Evolutionary conservation across 2,329 filamentous ascomycete species (phyloP), one percentile per base, ranked within the genome.

Genomic region (Exophiala lecanii-corni): DNA sequence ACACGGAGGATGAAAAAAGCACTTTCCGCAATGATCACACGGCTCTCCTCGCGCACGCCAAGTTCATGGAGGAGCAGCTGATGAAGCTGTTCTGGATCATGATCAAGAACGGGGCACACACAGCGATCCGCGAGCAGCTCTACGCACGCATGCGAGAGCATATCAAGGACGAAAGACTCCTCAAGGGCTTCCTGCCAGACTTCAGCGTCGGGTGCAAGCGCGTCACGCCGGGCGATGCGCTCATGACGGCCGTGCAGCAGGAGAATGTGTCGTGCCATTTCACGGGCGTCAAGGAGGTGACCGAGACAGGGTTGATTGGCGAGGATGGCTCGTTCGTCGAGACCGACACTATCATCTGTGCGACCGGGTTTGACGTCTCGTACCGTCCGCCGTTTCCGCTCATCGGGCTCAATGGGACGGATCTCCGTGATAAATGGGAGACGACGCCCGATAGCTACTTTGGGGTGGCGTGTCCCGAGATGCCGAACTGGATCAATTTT

Each of bases 371-470:
- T 47, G 58, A 64, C 37, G 59, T 62, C 18, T 59, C 58, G 9
- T 60, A 61, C 18, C 49, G 59, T 25, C 70, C 70, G 1, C 60
- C 59, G 2, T 75, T 71, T 53, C 65, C 62, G 4, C 55, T 72
- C 5, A 55, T 63, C 23, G 62, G 60, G 2, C 58, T 57, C 6
- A 51, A 56, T 3, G 65, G 63, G 2, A 39, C 57, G 16, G 62
- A 66, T 33, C 60, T 74, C 6, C 59, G 66, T 17, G 65, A 70
- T 37, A 58, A 64, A 13, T 74, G 68, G 69, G 55, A 57, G 5
- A 51, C 58, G 12, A 55, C 50, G 12, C 45, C 50, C 13, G 23
- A 46, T 10, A 16, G 17, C 3, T 55, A 57, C 31, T 34, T 57
- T 7, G 55, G 55, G 6, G 30, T 58, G 9, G 52, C 33, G 7